Conservation (phyloP, 306 rosid species). For the Glycine soja region DNA sequence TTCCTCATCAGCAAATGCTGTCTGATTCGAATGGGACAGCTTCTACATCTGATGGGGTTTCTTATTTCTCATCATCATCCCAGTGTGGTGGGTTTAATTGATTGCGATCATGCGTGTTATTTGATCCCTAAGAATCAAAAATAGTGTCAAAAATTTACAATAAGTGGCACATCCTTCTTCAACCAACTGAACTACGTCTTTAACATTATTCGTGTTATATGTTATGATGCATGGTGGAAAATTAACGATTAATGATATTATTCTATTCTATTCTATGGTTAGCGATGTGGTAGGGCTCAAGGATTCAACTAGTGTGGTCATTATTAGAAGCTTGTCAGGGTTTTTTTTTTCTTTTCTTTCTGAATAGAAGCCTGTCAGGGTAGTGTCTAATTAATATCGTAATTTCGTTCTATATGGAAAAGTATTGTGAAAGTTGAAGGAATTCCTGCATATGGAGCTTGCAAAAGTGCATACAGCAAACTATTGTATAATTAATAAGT, state of each 20-base stretch:
- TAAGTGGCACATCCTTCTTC: too few species aligned
- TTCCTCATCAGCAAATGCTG: slow-evolving; percentile 37
- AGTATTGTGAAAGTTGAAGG: neutral
- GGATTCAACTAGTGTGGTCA: slow-evolving; percentile 14
- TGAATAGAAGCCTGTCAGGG: neutral
- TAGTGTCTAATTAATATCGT: slow-evolving; percentile 22
- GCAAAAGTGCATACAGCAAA: neutral
- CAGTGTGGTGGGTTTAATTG: neutral
- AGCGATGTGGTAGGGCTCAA: slow-evolving; percentile 41
- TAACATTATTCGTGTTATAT: neutral
- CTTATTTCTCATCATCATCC: slow-evolving; percentile 29
- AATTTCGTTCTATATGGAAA: neutral
- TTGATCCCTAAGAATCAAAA: too few species aligned
- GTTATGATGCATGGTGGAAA: neutral
- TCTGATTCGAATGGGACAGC: slow-evolving; percentile 23
- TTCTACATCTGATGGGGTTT: neutral
- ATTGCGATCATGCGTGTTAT: too few species aligned
- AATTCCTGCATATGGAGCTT: neutral
- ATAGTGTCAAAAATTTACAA: too few species aligned
- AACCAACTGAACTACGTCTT: too few species aligned
- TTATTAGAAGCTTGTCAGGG: neutral
- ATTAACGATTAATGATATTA: neutral
- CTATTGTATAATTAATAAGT: neutral
- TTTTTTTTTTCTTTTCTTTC: neutral
- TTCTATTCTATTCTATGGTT: slow-evolving; percentile 22